Conservation (phyloP, 352 stramenopile genomes). For the Phytophthora pluvialis region DNA sequence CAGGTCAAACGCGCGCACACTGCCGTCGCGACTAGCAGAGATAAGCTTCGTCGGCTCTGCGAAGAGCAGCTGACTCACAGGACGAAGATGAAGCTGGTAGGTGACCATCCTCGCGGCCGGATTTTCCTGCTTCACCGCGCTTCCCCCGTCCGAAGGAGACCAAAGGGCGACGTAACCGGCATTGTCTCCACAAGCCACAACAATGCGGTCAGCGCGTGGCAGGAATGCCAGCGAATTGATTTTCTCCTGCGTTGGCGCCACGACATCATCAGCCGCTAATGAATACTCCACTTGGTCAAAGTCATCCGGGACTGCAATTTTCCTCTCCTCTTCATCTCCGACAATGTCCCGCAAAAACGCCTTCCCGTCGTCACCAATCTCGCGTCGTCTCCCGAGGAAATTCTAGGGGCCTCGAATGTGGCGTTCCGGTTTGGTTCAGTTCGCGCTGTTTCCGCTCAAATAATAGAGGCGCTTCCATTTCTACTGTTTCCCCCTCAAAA, state of each 20-base stretch:
- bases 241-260: slow-evolving; percentile 73
- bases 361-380: not conserved
- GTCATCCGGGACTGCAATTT: slow-evolving; percentile 34
- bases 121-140: slow-evolving; percentile 21
- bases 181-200: slow-evolving; percentile 81
- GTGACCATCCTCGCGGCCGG: slow-evolving; percentile 41
- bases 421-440: no score
- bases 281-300: slow-evolving; percentile 56
- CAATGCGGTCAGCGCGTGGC: slow-evolving; percentile 58
- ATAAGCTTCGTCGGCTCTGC: slow-evolving; percentile 62
- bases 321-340: slow-evolving; percentile 43
- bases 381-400: not conserved
- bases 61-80: slow-evolving; percentile 77
- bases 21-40: slow-evolving; percentile 77
- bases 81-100: slow-evolving; percentile 70
- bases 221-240: slow-evolving; percentile 85
- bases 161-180: slow-evolving; percentile 78
- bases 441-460: no score
- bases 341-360: slow-evolving; percentile 1
- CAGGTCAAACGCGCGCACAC: slow-evolving; percentile 72
- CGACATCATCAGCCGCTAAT: slow-evolving; percentile 59
- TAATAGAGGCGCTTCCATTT: slow-evolving; percentile 31
- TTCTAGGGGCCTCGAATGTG: not conserved
- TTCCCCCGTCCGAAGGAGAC: slow-evolving; percentile 35
- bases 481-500: slow-evolving; percentile 62